Evolutionary conservation across 179 eudicot genomes (phyloP).

Genomic region (Beta corolliflora): DNA sequence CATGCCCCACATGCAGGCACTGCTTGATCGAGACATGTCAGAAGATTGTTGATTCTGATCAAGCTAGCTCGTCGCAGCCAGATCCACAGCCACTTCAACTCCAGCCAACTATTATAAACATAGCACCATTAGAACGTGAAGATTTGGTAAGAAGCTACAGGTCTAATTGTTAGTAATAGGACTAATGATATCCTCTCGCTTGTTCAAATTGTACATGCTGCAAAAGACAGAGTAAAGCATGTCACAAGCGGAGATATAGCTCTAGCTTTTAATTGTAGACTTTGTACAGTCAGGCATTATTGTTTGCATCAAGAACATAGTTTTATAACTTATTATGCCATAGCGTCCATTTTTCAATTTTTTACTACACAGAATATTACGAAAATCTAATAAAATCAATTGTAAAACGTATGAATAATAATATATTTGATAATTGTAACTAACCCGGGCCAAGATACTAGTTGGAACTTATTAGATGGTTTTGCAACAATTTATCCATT

Average conservation of each 20-base stretch:
- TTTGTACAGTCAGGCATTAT: conserved; percentile 25
- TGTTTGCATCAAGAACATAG: conserved; percentile 1
- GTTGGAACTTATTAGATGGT: too few relatives aligned
- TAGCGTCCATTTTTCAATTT: too few relatives aligned
- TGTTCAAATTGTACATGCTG: conserved; percentile 7
- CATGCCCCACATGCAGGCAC: conserved; percentile 52
- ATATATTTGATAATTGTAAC: too few relatives aligned
- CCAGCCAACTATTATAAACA: conserved; percentile 28
- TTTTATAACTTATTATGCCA: too few relatives aligned
- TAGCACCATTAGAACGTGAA: conserved; percentile 47
- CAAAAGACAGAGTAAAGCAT: conserved; percentile 20
- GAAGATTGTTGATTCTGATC: conserved; percentile 45
- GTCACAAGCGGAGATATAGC: conserved; percentile 8
- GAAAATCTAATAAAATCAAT: too few relatives aligned
- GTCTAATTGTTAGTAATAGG: conserved; percentile 15
- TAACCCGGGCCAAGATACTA: too few relatives aligned
- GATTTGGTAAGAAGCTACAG: conserved; percentile 33
- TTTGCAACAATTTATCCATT: too few relatives aligned
- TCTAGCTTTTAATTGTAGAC: conserved; percentile 28
- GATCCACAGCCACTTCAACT: conserved; percentile 24
- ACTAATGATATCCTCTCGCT: not conserved
- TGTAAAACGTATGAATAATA: too few relatives aligned
- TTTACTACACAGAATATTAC: too few relatives aligned
- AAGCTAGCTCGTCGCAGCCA: conserved; percentile 38
- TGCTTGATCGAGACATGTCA: conserved; percentile 52